Conservation (phyloP, 495 filamentous ascomycete species). For the Penicillium roqueforti region DNA sequence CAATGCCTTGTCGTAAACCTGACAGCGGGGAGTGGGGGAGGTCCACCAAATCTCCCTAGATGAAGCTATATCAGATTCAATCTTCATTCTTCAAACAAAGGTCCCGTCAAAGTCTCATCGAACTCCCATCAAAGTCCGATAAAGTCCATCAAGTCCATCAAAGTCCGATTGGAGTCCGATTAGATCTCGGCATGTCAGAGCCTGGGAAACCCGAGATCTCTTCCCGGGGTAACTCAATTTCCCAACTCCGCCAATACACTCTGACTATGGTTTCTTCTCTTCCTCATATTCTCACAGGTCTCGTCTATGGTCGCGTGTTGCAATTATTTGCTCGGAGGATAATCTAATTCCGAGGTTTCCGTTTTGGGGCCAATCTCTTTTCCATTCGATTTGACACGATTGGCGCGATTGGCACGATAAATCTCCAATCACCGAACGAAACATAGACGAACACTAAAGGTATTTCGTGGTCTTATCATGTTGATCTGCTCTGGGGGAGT, state of each 20-base stretch:
- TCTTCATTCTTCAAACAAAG: background rate
- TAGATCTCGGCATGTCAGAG: conserved; percentile 1
- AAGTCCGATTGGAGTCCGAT: background rate
- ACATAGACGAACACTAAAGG: background rate
- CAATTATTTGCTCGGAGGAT: conserved; percentile 11
- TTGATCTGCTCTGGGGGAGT: conserved; percentile 25
- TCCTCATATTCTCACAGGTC: conserved; percentile 4
- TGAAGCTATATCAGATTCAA: background rate
- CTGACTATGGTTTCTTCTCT: conserved; percentile 1
- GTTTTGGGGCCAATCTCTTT: background rate
- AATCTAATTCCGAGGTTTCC: conserved; percentile 11
- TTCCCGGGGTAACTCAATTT: conserved; percentile 30
- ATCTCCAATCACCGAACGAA: conserved; percentile 9
- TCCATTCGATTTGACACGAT: background rate
- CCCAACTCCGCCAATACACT: conserved; percentile 20
- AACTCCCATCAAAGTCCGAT: too few relatives aligned
- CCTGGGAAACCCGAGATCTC: conserved; percentile 20
- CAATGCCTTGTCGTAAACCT: background rate
- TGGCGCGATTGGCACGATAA: background rate
- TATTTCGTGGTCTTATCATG: conserved; percentile 28
- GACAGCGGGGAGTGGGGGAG: conserved; percentile 3
- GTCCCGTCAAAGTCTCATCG: too few relatives aligned
- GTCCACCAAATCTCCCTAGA: background rate
- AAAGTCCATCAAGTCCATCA: too few relatives aligned
- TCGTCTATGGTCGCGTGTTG: background rate